Base-by-base conservation (phyloP, 2,329 filamentous ascomycete species). In the Coleophoma cylindrospora region DNA sequence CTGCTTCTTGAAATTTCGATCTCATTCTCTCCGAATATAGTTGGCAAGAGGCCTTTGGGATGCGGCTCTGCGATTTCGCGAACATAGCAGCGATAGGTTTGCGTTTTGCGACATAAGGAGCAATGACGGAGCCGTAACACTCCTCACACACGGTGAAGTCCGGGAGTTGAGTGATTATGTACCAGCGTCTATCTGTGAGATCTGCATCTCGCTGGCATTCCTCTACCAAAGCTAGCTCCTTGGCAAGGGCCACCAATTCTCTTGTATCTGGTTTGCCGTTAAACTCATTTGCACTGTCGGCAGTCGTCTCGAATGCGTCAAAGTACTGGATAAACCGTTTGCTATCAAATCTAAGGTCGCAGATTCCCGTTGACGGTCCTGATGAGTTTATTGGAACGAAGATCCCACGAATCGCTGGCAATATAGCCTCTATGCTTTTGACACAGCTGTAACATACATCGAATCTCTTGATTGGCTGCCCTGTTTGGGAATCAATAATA, bases 61-160 rank as follows among this genome's bases (percentile, higher is more conserved):
- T 74, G 5, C 86, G 67, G 12, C 75, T 74, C 55, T 82, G 78
- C 21, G 81, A 74, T 13, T 79, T 74, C 54, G 80, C 82, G 58
- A 94, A 87, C 56, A 84, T 80, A 15, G 77, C 70, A 10, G 86
- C 83, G 21, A 91, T 73, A 1, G 77, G 70, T 38, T 69, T 70
- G 37, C 75, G 68, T 3, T 75, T 71, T 32, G 76, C 72, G 2
- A 82, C 73, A 1, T 21, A 41, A 3, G 91, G 90, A 67, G 79
- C 81, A n/a, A 96, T 81, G 1, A 89, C 79, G 19, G 89, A 83
- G 14, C 89, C 80, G 64, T 87, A 96, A 66, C 91, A 97, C 66
- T 92, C 89, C 56, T 87, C 83, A 67, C 91, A 97, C 4, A 95
- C 85, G 1, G 87, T 90, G 60, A 96, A 82, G 44, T 91, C 80